Evolutionary conservation across 192 early-diverging fungal genomes (phyloP).

Genomic region (Phycomyces nitens): DNA sequence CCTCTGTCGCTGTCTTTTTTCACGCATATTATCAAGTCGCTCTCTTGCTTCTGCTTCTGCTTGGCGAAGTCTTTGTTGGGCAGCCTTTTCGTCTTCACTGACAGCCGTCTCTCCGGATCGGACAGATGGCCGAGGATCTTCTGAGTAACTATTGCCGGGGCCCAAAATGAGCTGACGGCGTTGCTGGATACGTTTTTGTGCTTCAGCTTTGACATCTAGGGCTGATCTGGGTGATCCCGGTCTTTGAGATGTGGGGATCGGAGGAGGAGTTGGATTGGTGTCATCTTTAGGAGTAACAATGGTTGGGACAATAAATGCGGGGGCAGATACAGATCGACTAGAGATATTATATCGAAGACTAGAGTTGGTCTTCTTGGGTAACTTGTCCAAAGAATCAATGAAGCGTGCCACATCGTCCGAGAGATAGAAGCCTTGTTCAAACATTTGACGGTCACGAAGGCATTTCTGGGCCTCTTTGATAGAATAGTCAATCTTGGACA

Average conservation of each 20-base stretch:
- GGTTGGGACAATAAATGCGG: background rate
- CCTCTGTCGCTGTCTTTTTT: constrained; percentile 19
- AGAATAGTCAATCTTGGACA: constrained; percentile 11
- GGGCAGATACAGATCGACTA: background rate
- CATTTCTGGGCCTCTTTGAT: background rate
- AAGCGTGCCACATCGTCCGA: constrained; percentile 24
- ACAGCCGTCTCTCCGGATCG: constrained; percentile 6
- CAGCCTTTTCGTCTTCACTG: constrained; percentile 28
- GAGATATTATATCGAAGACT: background rate
- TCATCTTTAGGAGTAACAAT: background rate
- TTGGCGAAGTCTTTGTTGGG: constrained; percentile 43
- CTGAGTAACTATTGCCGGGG: background rate
- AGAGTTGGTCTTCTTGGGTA: background rate
- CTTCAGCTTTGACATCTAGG: constrained; percentile 53
- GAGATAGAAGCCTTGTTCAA: constrained; percentile 34
- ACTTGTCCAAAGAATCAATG: constrained; percentile 19
- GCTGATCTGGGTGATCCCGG: constrained; percentile 34
- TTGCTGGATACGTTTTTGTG: constrained; percentile 46
- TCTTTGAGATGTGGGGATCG: constrained; percentile 26
- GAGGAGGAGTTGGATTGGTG: constrained; percentile 11
- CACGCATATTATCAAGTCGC: constrained; percentile 28
- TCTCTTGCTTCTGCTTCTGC: constrained; percentile 39
- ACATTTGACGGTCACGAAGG: constrained; percentile 26
- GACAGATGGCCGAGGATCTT: background rate
- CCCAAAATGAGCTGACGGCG: constrained; percentile 18